A percentile compares a stretch with the other conserved stretches of the same genome.
Evolutionary conservation across 2,329 filamentous ascomycete genomes (phyloP).

Genomic region (Stagonosporopsis vannaccii): DNA sequence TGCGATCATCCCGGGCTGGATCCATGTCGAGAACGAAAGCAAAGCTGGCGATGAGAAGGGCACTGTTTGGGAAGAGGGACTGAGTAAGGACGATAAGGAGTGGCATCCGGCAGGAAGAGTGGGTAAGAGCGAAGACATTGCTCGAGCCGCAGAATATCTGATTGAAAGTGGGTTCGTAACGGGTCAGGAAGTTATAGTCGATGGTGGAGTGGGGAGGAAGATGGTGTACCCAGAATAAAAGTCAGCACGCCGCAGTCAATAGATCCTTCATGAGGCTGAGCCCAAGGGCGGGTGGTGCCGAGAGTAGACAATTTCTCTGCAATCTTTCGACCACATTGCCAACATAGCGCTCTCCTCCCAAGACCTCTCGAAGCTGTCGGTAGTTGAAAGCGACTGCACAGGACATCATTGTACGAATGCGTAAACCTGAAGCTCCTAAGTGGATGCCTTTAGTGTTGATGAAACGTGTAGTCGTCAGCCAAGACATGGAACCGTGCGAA

Average conservation of each 20-base stretch:
- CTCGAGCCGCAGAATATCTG: constrained; percentile 52
- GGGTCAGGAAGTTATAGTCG: constrained; percentile 56
- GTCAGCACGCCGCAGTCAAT: constrained; percentile 3
- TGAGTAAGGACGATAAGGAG: constrained; percentile 54
- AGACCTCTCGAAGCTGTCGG: background rate
- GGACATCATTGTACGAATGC: background rate
- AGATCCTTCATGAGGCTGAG: constrained; percentile 9
- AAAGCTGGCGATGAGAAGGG: constrained; percentile 52
- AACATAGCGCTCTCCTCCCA: background rate
- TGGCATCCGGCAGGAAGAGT: constrained; percentile 62
- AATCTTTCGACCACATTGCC: constrained; percentile 7
- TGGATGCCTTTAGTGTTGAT: constrained; percentile 13
- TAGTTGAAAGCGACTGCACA: background rate
- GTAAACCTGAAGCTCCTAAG: constrained; percentile 6
- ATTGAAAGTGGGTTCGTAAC: constrained; percentile 52
- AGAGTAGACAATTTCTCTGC: constrained; percentile 14
- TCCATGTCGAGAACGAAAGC: constrained; percentile 57
- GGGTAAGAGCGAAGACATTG: constrained; percentile 58
- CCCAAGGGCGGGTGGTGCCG: constrained; percentile 3
- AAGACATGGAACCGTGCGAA: constrained; percentile 9
- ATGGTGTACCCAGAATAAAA: constrained; percentile 52
- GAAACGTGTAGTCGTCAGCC: constrained; percentile 16
- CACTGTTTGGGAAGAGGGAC: constrained; percentile 55
- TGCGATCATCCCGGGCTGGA: constrained; percentile 61
- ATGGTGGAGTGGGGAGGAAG: constrained; percentile 56